Evolutionary conservation across 108 stramenopile species (phyloP), one percentile per base, ranked within the genome.

Genomic region (Cyclotella cryptica): DNA sequence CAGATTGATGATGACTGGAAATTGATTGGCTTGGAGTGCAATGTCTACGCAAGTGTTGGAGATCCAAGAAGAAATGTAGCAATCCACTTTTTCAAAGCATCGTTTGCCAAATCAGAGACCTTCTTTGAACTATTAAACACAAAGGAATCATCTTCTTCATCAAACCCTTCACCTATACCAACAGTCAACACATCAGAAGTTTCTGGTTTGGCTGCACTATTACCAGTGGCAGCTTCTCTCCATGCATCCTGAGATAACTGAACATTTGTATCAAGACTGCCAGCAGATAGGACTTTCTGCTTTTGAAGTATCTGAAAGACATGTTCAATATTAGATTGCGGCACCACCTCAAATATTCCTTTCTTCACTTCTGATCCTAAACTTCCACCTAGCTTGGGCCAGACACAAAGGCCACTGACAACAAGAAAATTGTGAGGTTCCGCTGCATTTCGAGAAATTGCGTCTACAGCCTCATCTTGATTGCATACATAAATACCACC

Each of bases 11-110:
- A 5, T 35, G 35, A 35, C 4, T 35, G 35, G 35, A 6, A 35
- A 35, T 35, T 35, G 4, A 35, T 35, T 35, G 35, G 2, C 35
- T 35, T 35, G 35, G 2, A 35, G 2, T 35, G 35, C 35, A 35
- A 35, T 6, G 6, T 35, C 6, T 35, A 35, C 6, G 35, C 6
- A 5, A 35, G 35, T 35, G 35, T 35, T 6, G 35, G 35, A 6
- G 35, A 35, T 35, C 35, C 35, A 35, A 35, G 35, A 35, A 35
- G 35, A 71, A 91, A 94, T 19, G 91, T 90, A 11, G 90, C 89
- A 57, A 90, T 77, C 93, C 93, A 94, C 59, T 84, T 90, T 24
- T 77, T 82, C 10, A 91, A 71, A 18, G 93, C 91, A 74, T 91
- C 88, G 58, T 94, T 89, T 7, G 88, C 82, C 45, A 94, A 76